phyloP scores from a whole-genome alignment of 352 stramenopile species.

The Globisporangium radiosum region DNA sequence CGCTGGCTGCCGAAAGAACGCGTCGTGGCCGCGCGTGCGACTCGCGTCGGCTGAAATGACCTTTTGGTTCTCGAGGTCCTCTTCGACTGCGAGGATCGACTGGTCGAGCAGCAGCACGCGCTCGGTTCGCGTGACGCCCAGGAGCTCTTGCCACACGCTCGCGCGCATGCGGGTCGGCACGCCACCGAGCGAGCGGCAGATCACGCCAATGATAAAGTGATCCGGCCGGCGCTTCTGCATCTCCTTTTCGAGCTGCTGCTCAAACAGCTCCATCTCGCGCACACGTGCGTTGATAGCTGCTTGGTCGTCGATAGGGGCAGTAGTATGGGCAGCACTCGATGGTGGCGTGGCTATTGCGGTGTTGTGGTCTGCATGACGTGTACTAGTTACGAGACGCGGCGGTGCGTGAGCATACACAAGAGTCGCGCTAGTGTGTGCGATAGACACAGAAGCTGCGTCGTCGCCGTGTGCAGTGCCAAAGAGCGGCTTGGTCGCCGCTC shows the following conservation, averaged over 20 bases:
- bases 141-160: constrained; percentile 73
- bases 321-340: background rate
- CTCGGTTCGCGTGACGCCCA: constrained; percentile 64
- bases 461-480: no score
- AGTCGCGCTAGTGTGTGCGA: no score
- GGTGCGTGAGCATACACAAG: no score
- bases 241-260: constrained; percentile 47
- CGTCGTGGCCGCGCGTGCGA: constrained; percentile 77
- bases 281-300: background rate
- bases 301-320: background rate
- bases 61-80: constrained; percentile 87
- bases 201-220: constrained; percentile 64
- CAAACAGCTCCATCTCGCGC: constrained; percentile 12
- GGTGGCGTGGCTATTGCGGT: no score
- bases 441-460: no score
- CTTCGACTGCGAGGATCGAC: constrained; percentile 63
- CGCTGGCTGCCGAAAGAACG: constrained; percentile 62
- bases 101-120: constrained; percentile 52
- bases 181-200: constrained; percentile 60
- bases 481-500: no score
- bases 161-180: constrained; percentile 48
- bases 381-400: no score
- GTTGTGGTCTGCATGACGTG: no score
- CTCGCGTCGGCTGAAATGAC: constrained; percentile 86
- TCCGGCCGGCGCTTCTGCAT: constrained; percentile 65